phyloP scores from a whole-genome alignment of 2,329 filamentous ascomycete species.

The Graphiopsis chlorocephala region DNA sequence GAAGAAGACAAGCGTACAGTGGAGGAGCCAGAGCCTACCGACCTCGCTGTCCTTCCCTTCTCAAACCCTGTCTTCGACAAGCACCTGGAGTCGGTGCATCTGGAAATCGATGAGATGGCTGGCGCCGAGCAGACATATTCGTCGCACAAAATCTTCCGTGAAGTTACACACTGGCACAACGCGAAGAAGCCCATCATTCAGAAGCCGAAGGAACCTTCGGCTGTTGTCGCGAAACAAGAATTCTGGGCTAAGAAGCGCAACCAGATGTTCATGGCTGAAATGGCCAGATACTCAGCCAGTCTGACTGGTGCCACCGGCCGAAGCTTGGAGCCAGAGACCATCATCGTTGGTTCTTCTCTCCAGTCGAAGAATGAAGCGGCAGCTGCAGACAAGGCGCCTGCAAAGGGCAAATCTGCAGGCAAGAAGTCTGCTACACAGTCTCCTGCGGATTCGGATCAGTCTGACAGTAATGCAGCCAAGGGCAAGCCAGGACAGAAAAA shows the following conservation, averaged over 20 bases:
- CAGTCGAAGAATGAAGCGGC: conserved; percentile 15
- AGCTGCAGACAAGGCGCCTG: conserved; percentile 6
- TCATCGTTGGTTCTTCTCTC: conserved; percentile 47
- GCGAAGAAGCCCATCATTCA: conserved; percentile 51
- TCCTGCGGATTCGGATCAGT: conserved; percentile 30
- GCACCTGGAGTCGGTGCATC: conserved; percentile 45
- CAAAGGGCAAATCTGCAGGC: conserved; percentile 9
- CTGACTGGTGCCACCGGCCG: conserved; percentile 64
- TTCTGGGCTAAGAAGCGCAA: conserved; percentile 49
- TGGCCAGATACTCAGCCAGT: conserved; percentile 66
- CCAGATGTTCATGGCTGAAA: conserved; percentile 66
- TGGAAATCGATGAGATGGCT: conserved; percentile 37
- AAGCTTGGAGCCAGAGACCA: conserved; percentile 61
- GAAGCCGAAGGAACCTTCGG: conserved; percentile 30
- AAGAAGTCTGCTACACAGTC: conserved; percentile 24
- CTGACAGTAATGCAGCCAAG: conserved; percentile 28
- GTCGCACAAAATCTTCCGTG: conserved; percentile 45
- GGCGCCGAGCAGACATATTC: conserved; percentile 32
- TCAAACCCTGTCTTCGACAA: conserved; percentile 48
- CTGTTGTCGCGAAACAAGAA: conserved; percentile 33
- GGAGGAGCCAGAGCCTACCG: background rate
- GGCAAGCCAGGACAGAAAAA: conserved; percentile 30
- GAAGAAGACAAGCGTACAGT: background rate
- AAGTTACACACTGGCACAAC: conserved; percentile 62
- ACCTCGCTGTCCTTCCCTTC: conserved; percentile 45